phyloP scores from a whole-genome alignment of 768 basidiomycete species.

The Boletus pseudo-olivaceus region DNA sequence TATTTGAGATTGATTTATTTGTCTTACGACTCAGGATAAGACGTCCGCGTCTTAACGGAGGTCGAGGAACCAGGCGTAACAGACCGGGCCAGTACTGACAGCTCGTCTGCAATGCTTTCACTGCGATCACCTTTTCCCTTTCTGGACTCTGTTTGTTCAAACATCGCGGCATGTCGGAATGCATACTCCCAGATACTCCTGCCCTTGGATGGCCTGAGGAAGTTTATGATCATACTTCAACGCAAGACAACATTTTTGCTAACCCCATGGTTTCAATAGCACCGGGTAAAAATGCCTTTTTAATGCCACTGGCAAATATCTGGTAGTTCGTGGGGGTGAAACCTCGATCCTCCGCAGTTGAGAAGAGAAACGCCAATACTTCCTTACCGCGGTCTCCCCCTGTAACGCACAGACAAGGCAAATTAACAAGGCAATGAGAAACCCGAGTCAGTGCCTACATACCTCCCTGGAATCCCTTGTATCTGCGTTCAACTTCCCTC shows the following conservation, averaged over 20 bases:
- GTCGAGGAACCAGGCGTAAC: slow-evolving; percentile 17
- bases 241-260: background rate
- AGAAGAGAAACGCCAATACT: slow-evolving; percentile 20
- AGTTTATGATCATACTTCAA: background rate
- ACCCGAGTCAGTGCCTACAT: background rate
- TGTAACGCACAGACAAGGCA: slow-evolving; percentile 4
- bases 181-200: slow-evolving; percentile 13
- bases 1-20: background rate
- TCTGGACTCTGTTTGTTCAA: slow-evolving; percentile 3
- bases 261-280: slow-evolving; percentile 13
- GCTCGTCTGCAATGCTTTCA: background rate
- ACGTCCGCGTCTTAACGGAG: slow-evolving; percentile 12
- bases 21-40: slow-evolving; percentile 17
- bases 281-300: background rate
- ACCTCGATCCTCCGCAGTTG: slow-evolving; percentile 14
- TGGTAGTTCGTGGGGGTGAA: slow-evolving; percentile 25
- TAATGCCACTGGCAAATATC: slow-evolving; percentile 11
- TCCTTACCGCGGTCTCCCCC: slow-evolving; percentile 9
- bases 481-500: slow-evolving; percentile 6
- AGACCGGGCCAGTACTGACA: slow-evolving; percentile 6
- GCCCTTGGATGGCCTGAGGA: slow-evolving; percentile 17
- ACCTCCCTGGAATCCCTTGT: slow-evolving; percentile 26
- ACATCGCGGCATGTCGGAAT: slow-evolving; percentile 11
- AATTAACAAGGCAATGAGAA: background rate
- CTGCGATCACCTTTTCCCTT: background rate